These are phyloP conservation scores for Aegilops sharonensis DNA, from an alignment of 176 grass and related monocot genomes.

Conservation along the genomic window DNA sequence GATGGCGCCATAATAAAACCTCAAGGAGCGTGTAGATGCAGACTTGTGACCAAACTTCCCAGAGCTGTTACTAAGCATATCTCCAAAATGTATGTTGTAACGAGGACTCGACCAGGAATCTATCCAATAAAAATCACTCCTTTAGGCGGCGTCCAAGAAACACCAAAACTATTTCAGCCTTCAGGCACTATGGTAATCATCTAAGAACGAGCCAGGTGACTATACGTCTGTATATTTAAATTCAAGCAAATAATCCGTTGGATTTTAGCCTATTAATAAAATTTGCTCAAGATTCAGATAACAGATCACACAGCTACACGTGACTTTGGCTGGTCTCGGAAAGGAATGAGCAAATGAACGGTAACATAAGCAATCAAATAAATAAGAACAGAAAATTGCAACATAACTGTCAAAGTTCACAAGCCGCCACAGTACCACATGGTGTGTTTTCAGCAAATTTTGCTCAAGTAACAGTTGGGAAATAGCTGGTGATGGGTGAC, in stretches of 20 bases:
- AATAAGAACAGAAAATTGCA: neutral
- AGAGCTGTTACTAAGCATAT: neutral
- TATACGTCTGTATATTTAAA: neutral
- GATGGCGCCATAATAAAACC: neutral
- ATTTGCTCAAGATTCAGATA: neutral
- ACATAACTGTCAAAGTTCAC: slow-evolving; percentile 7
- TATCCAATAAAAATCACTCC: neutral
- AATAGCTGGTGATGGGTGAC: neutral
- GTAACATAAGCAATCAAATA: neutral
- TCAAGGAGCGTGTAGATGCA: neutral
- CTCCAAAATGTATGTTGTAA: neutral
- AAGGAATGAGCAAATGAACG: neutral
- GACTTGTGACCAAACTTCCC: neutral
- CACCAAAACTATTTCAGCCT: neutral
- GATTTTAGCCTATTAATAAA: neutral
- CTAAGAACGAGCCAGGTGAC: neutral
- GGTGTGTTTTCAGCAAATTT: neutral
- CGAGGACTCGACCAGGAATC: neutral
- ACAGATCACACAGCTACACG: neutral
- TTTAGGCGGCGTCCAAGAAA: neutral
- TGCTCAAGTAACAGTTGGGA: neutral
- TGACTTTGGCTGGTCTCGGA: neutral
- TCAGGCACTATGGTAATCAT: neutral
- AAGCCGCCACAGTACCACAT: neutral
- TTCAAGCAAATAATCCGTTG: neutral